Evolutionary conservation across 1,284 basidiomycete species (phyloP), one percentile per base, ranked within the genome.

Genomic region (Blastosporella zonata): DNA sequence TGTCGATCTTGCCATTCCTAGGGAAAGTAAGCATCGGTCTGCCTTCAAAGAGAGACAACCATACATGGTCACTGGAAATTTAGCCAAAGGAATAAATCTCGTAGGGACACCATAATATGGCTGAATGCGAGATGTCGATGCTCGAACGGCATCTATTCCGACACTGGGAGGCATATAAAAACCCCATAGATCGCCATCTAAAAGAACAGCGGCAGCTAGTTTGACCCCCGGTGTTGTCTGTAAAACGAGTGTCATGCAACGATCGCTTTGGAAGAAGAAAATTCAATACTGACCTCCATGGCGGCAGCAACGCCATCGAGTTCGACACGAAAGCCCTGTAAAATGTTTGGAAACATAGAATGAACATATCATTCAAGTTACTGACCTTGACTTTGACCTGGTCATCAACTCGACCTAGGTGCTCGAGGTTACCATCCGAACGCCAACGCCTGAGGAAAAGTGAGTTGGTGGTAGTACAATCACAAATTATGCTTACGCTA

Each of bases 81-180:
- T 64, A 27, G 65, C 64, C 50, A 81, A 61, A 3, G 66, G 59
- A 36, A 76, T 50, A 52, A 71, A 73, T 31, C 68, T 68, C 0
- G 72, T 71, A 2, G 80, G 80, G 12, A 81, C 75, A 3, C 78
- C 79, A 60, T 82, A 81, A 61, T 81, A 81, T 10, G 80, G 78
- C 56, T 80, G 77, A 15, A 78, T 67, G 53, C 75, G 72, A 18
- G 72, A 63, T 3, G 73, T 67, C 18, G 74, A 71, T 13, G 66
- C 65, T 46, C 65, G 68, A 7, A 81, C 73, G 21, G 63, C 64
- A 23, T 73, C 70, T 13, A 66, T 55, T 39, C 66, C 63, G 8
- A 71, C 67, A n/a, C 55, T 62, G 3, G 59, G 59, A 2, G 80
- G 79, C 6, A 74, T 73, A 17, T 73, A 64, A 54, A 80, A 81